A percentile compares a stretch with the other conserved stretches of the same genome.
These are phyloP conservation scores for Coemansia sp. DNA, from an alignment of 192 early-diverging fungal species.

Conservation along the genomic window DNA sequence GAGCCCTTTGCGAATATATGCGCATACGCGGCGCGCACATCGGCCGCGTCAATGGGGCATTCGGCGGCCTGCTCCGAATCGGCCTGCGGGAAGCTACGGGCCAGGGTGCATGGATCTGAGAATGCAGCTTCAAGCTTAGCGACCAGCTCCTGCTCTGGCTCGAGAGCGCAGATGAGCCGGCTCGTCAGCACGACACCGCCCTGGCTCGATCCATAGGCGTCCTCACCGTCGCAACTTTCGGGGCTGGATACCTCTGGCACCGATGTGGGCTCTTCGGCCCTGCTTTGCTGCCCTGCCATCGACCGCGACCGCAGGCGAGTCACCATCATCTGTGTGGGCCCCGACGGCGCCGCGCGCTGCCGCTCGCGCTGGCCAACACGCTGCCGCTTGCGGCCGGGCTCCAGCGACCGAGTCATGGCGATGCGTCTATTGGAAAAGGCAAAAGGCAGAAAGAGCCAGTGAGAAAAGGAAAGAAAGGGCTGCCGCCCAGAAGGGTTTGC, in stretches of 20 bases:
- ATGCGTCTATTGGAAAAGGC: neutral
- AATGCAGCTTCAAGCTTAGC: slow-evolving; percentile 31
- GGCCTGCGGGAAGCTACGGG: slow-evolving; percentile 41
- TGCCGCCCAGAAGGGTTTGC: neutral
- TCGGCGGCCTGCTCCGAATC: slow-evolving; percentile 10
- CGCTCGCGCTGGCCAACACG: slow-evolving; percentile 20
- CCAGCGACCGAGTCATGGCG: slow-evolving; percentile 24
- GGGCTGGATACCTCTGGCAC: too few species aligned
- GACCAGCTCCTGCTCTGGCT: slow-evolving; percentile 17
- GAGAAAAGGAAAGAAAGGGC: neutral
- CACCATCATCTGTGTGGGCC: slow-evolving; percentile 20
- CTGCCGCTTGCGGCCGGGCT: slow-evolving; percentile 31
- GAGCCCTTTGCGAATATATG: slow-evolving; percentile 8
- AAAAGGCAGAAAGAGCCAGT: neutral
- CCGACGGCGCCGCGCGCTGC: neutral
- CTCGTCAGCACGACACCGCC: slow-evolving; percentile 18
- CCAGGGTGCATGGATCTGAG: slow-evolving; percentile 40
- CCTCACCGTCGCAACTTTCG: neutral
- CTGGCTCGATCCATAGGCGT: neutral
- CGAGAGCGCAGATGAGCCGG: slow-evolving; percentile 10
- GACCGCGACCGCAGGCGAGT: slow-evolving; percentile 42
- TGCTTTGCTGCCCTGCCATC: slow-evolving; percentile 6
- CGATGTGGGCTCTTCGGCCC: too few species aligned
- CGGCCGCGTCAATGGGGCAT: slow-evolving; percentile 41
- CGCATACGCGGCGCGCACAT: slow-evolving; percentile 28